Evolutionary conservation across 345 rosid genomes (phyloP), one percentile per base, ranked within the genome.

Genomic region (Eucalyptus curtisii): DNA sequence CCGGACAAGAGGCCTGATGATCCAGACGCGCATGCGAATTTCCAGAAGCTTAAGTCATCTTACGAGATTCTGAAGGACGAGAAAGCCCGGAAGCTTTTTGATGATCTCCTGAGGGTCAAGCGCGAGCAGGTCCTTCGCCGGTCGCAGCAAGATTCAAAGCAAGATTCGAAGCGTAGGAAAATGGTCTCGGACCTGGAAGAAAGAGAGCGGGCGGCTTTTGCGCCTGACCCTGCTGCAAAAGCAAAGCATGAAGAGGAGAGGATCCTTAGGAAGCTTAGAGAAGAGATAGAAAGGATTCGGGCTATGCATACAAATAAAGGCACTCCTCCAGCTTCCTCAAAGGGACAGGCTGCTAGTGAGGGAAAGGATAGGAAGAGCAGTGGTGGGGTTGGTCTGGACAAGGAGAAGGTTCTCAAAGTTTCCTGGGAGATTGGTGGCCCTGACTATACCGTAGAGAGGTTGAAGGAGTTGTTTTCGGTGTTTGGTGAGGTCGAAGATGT

Each of bases 1-100:
- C 99, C 99, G 0, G 99, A 97, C 85, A 97, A 97, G 92, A 91
- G 98, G 30, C 98, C 89, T 0, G 97, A 97, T 86, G 99, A 97
- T 82, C 98, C 98, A 0, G 87, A 95, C n/a, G 99, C 99, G 11
- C 97, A 93, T 6, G 96, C 85, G 1, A 96, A 95, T 80, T 97
- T 96, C 88, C 99, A 95, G 88, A 95, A 89, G 96, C 93, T 97
- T 37, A 94, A 94, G 90, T 87, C 96, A 1, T 96, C 99, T 1
- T 95, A 96, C 22, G 98, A 97, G 90, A 90, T 97, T 90, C 93
- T 97, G 27, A 94, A 94, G 68, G 97, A 97, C 14, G 96, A 95
- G 55, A 97, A 95, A 88, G 97, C 98, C 31, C 94, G 98, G 6
- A 96, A 94, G 92, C 91, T 96, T 85, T 96, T 96, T 59, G 96